phyloP scores from a whole-genome alignment of 768 basidiomycete genomes.

The Dentipellis fragilis region DNA sequence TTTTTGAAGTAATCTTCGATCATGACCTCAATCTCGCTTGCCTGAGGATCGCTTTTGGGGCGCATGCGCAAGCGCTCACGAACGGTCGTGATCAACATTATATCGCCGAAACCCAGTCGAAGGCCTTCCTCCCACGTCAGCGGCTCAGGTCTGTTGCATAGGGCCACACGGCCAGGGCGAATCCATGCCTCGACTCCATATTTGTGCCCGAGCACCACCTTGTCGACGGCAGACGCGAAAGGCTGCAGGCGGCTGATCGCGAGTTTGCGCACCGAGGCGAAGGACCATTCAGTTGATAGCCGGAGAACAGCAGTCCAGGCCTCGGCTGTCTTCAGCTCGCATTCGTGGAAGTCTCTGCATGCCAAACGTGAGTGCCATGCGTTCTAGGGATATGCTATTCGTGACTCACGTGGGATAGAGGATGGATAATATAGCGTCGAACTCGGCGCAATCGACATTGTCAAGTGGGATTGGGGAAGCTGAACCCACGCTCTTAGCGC shows the following conservation, averaged over 20 bases:
- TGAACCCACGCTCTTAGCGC: too few species aligned
- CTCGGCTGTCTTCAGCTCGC: slow-evolving; percentile 5
- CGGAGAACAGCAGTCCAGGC: slow-evolving; percentile 14
- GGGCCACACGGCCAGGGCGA: slow-evolving; percentile 1
- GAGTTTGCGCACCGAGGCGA: slow-evolving; percentile 11
- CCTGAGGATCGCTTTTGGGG: too few species aligned
- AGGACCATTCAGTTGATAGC: slow-evolving; percentile 14
- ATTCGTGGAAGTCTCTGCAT: slow-evolving; percentile 4
- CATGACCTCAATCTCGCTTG: too few species aligned
- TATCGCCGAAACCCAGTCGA: slow-evolving; percentile 8
- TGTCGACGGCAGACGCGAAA: slow-evolving; percentile 12
- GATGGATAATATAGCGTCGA: slow-evolving; percentile 12
- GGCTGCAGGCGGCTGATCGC: slow-evolving; percentile 8
- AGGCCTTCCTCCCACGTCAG: slow-evolving; percentile 8
- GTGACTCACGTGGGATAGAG: slow-evolving; percentile 11
- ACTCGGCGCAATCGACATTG: slow-evolving; percentile 4
- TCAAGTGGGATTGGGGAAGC: neutral
- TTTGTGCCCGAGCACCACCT: slow-evolving; percentile 6
- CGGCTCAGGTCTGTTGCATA: slow-evolving; percentile 7
- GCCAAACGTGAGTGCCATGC: neutral
- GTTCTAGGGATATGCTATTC: neutral
- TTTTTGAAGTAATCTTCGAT: too few species aligned
- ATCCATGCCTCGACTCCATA: slow-evolving; percentile 10
- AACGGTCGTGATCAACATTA: slow-evolving; percentile 6
- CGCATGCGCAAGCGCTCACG: slow-evolving; percentile 8